phyloP scores from a whole-genome alignment of 441 rosid genomes.

The Bruguiera hainesii region DNA sequence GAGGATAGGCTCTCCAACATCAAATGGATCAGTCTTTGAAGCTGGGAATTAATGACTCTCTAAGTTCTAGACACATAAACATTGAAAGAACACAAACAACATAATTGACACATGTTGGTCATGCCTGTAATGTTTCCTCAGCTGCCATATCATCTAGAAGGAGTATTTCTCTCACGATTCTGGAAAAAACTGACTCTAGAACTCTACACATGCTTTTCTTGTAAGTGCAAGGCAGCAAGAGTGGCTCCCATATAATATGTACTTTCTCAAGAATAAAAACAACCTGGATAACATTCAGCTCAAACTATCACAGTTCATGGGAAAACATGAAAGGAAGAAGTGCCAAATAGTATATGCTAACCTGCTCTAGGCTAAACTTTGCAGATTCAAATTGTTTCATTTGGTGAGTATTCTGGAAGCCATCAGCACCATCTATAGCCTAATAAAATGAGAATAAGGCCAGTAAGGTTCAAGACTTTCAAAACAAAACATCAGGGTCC shows the following conservation, averaged over 20 bases:
- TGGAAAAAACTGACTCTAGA: constrained; percentile 77
- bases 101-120: neutral
- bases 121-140: constrained; percentile 92
- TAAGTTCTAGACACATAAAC: constrained; percentile 9
- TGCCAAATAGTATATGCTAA: constrained; percentile 18
- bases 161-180: constrained; percentile 73
- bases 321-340: constrained; percentile 17
- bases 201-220: constrained; percentile 78
- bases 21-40: constrained; percentile 73
- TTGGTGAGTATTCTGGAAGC: constrained; percentile 94
- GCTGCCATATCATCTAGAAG: constrained; percentile 98
- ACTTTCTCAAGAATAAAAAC: constrained; percentile 92
- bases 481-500: neutral
- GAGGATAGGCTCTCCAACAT: constrained; percentile 76
- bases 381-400: constrained; percentile 83
- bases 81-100: constrained; percentile 12
- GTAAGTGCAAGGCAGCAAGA: constrained; percentile 73
- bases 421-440: constrained; percentile 93
- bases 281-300: constrained; percentile 45
- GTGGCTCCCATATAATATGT: constrained; percentile 89
- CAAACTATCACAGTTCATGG: neutral
- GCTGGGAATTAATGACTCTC: constrained; percentile 44
- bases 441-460: constrained; percentile 29
- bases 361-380: constrained; percentile 88
- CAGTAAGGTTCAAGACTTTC: constrained; percentile 9